phyloP scores from a whole-genome alignment of 2,329 filamentous ascomycete species.

The Truncatella angustata region DNA sequence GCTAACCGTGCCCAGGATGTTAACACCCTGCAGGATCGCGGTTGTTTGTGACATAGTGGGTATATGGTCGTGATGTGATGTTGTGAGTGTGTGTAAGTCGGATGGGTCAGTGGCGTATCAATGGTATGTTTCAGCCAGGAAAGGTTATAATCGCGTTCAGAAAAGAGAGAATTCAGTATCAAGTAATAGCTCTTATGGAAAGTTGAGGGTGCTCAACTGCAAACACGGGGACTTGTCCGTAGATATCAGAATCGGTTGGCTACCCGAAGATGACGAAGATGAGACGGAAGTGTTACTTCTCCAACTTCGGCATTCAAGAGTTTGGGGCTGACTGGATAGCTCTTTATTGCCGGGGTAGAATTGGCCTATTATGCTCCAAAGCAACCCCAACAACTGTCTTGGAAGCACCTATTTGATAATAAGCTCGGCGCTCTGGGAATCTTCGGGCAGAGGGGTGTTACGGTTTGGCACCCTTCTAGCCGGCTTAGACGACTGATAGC shows the following conservation, averaged over 20 bases:
- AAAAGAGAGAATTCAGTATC: not conserved
- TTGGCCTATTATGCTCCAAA: not conserved
- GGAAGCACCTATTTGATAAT: not conserved
- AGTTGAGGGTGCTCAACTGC: too few relatives aligned
- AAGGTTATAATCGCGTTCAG: too few relatives aligned
- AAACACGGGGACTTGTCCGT: too few relatives aligned
- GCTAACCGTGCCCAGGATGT: conserved; percentile 76
- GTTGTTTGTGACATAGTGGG: conserved; percentile 65
- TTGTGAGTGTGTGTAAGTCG: conserved; percentile 1
- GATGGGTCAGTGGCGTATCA: conserved; percentile 5
- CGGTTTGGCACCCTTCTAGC: conserved; percentile 5
- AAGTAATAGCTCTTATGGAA: not conserved
- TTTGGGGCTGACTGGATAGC: not conserved
- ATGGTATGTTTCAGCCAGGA: not conserved
- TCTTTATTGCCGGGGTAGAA: conserved; percentile 5
- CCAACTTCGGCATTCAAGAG: conserved; percentile 10
- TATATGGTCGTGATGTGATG: not conserved
- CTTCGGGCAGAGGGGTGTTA: conserved; percentile 9
- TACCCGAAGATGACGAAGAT: conserved; percentile 8
- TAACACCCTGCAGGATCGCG: conserved; percentile 80
- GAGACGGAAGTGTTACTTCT: conserved; percentile 6
- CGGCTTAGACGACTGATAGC: conserved; percentile 9
- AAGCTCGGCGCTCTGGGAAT: conserved; percentile 10
- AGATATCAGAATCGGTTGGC: not conserved
- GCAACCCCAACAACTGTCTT: not conserved